Evolutionary conservation across 2,329 filamentous ascomycete species (phyloP).

Genomic region (Aspergillus melleus): DNA sequence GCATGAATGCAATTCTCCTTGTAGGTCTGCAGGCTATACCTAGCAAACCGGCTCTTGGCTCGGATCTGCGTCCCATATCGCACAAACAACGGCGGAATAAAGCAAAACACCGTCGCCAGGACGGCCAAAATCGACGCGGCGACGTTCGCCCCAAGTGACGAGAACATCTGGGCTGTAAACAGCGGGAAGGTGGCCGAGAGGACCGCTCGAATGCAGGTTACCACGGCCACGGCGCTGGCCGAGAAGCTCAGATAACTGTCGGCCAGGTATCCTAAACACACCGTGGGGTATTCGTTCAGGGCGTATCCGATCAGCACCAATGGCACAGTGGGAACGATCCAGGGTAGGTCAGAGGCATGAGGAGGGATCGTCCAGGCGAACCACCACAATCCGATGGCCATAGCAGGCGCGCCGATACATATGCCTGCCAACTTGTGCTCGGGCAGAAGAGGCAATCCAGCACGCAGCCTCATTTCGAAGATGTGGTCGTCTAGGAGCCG

Average conservation of each 20-base stretch:
- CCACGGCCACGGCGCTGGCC: slow-evolving; percentile 43
- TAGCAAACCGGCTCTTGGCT: slow-evolving; percentile 36
- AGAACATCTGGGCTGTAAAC: slow-evolving; percentile 42
- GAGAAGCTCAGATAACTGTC: slow-evolving; percentile 48
- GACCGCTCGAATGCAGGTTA: slow-evolving; percentile 40
- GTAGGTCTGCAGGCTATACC: slow-evolving; percentile 29
- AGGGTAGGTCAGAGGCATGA: slow-evolving; percentile 29
- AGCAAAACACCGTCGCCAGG: slow-evolving; percentile 42
- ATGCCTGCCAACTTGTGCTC: slow-evolving; percentile 52
- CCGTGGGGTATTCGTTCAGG: slow-evolving; percentile 46
- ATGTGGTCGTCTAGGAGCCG: slow-evolving; percentile 42
- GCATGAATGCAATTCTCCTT: slow-evolving; percentile 27
- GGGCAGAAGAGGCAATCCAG: slow-evolving; percentile 29
- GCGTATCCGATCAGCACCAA: slow-evolving; percentile 48
- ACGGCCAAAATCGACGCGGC: slow-evolving; percentile 39
- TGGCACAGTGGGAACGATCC: slow-evolving; percentile 40
- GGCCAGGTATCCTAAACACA: slow-evolving; percentile 43
- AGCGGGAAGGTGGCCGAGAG: slow-evolving; percentile 42
- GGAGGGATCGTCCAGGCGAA: slow-evolving; percentile 52
- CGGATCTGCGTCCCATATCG: slow-evolving; percentile 35
- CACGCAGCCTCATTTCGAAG: slow-evolving; percentile 24
- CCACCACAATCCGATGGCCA: slow-evolving; percentile 47
- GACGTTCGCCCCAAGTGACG: slow-evolving; percentile 36
- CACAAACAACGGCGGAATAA: slow-evolving; percentile 33
- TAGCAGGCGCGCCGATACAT: slow-evolving; percentile 44